Evolutionary conservation across 441 rosid species (phyloP), one percentile per base, ranked within the genome.

Genomic region (Dalechampia spathulata): DNA sequence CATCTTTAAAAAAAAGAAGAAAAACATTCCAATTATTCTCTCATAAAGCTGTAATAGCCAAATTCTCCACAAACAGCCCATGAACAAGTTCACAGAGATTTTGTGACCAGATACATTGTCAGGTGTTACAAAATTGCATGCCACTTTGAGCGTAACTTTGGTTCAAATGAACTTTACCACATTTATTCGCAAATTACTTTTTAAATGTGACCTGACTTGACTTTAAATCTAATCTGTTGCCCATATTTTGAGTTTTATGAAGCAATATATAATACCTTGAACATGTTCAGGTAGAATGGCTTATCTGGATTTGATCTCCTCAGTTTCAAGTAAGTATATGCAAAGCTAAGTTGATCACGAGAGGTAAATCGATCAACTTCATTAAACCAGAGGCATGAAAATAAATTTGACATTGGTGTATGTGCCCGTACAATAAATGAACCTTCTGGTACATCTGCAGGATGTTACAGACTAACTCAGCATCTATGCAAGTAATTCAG

Each of bases 401-500:
- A 88, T 55, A 92, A 78, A 69, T 92, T 92, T 47, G 99, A 88
- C 95, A 88, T 92, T 43, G 94, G 85, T 43, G 95, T 92, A 68
- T 88, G 96, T 36, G 91, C 96, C 50, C 85, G 78, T 48, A 88
- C 70, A 43, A 88, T 92, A 61, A 92, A 86, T 30, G 96, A 88
- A 63, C 96, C 99, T 78, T 92, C 99, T 44, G 92, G 96, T 23
- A 92, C 99, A 78, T 86, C 98, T 88, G 73, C 64, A 73, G 30
- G 64, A 59, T 37, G 70, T n/a, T 55, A 17, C 6, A 46, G 43
- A 45, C 42, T 57, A 36, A 71, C 61, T 63, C 60, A 74, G 57
- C 28, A 46, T 21, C 17, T 26, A 52, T 30, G 32, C 50, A 58
- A 16, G 16, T 41, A 38, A 68, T 37, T 45, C 27, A 34, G 44